These are phyloP conservation scores for Nicotiana tabacum DNA, from an alignment of 257 asterid genomes.

Conservation along the genomic window DNA sequence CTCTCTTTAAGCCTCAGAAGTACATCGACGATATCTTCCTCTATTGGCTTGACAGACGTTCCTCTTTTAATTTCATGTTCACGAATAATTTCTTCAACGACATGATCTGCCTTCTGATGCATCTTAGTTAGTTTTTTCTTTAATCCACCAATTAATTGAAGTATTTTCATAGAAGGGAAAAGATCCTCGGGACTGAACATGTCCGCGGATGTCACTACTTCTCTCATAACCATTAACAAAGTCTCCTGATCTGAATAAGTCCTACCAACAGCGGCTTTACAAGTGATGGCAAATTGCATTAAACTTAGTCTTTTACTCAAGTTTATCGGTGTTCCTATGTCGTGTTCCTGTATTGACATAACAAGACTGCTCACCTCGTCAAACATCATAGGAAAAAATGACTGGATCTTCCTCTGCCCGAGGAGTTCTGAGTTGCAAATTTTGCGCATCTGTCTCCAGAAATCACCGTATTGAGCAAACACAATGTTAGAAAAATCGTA, in stretches of 20 bases:
- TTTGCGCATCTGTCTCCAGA: constrained; percentile 22
- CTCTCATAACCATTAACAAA: neutral
- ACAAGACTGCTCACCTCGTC: constrained; percentile 10
- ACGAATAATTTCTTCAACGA: neutral
- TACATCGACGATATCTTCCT: constrained; percentile 1
- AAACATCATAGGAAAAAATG: constrained; percentile 3
- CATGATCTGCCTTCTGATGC: neutral
- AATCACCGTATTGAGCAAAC: constrained; percentile 8
- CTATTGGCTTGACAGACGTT: neutral
- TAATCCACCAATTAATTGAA: too few species aligned
- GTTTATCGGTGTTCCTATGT: constrained; percentile 7
- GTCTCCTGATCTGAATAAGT: neutral
- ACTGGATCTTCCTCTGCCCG: neutral
- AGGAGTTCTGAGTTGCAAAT: constrained; percentile 8
- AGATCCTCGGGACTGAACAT: constrained; percentile 9
- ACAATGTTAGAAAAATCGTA: constrained; percentile 2
- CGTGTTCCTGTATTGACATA: neutral
- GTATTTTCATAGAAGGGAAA: too few species aligned
- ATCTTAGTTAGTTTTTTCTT: neutral
- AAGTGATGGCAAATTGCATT: neutral
- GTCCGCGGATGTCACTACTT: neutral
- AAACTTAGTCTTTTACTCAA: neutral
- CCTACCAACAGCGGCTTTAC: constrained; percentile 11
- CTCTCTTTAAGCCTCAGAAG: too few species aligned
- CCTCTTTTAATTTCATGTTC: neutral